Base-by-base conservation (phyloP, 768 basidiomycete genomes). In the Rhodotorula diobovata region DNA sequence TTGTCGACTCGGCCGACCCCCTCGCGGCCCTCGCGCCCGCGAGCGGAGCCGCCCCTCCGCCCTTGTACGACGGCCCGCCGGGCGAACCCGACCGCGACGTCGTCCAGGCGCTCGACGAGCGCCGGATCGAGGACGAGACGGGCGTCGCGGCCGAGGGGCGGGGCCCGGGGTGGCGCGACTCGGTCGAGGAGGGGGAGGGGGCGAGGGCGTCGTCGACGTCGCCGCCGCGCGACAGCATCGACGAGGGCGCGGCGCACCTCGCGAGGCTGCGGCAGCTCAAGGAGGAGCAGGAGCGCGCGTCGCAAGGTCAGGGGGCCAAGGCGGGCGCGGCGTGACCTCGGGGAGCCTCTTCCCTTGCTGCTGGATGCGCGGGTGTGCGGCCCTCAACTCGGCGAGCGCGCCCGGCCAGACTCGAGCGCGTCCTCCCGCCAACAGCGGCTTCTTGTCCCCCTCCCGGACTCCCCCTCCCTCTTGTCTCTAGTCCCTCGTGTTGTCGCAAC, bases 181-280 rank as follows among this genome's bases (percentile, higher is more conserved):
- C 65, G 70, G 32, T 62, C 37, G 46, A 66, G n/a, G n/a, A 43
- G n/a, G 23, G 51, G 5, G 32, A 18, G 5, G 60, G 51, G 28
- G 3, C 15, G 32, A 23, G 39, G n/a, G 1, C 32, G 23, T n/a
- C 50, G 14, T 20, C 12, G 4, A n/a, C 60, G 1, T 16, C 55
- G 34, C 46, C 37, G 25, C 35, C 20, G 12, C 35, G 25, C n/a
- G 2, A 16, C n/a, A 39, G 43, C 43, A 71, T 71, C 50, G 66
- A 63, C 25, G 70, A 66, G 50, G 70, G 70, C 18, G 70, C 66
- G 20, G 62, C 66, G n/a, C 66, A 71, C 51, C 66, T 71, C 23
- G 70, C 70, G 12, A 30, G 70, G 45, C 34, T 71, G 57, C 41
- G 70, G 34, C 50, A 16, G 34, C 34, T 71, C 48, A 71, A 71